Evolutionary conservation across 2,329 filamentous ascomycete species (phyloP).

Genomic region (Pseudogymnoascus sp.): DNA sequence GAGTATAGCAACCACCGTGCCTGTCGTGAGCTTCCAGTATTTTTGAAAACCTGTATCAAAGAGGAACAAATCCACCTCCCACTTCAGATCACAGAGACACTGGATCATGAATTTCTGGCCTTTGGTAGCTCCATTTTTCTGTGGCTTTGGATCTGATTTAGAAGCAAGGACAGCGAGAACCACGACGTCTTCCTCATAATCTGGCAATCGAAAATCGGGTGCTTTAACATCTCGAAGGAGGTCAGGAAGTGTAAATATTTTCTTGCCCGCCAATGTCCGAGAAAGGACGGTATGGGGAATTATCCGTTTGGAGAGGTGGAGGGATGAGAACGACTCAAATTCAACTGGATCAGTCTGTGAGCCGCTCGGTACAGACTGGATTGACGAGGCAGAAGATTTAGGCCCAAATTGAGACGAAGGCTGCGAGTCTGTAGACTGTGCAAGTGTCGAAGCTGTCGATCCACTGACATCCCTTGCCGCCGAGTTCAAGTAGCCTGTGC

Average conservation of each 20-base stretch:
- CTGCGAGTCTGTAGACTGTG: constrained; percentile 4
- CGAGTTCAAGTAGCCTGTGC: constrained; percentile 20
- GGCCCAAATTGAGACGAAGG: constrained; percentile 13
- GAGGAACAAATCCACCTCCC: constrained; percentile 84
- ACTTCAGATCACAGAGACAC: constrained; percentile 78
- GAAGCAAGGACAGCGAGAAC: constrained; percentile 80
- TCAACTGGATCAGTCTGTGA: constrained; percentile 46
- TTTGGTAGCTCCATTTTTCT: constrained; percentile 41
- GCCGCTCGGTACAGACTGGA: constrained; percentile 9
- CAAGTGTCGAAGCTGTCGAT: not conserved
- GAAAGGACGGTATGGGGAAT: constrained; percentile 74
- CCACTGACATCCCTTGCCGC: constrained; percentile 15
- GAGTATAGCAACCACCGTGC: constrained; percentile 85
- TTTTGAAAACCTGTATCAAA: constrained; percentile 85
- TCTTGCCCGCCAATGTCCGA: constrained; percentile 70
- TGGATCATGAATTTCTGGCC: constrained; percentile 84
- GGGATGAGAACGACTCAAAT: constrained; percentile 79
- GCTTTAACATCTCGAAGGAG: constrained; percentile 73
- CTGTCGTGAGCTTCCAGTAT: constrained; percentile 88
- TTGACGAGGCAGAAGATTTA: constrained; percentile 10
- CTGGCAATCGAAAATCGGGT: constrained; percentile 73
- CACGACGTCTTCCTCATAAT: constrained; percentile 79
- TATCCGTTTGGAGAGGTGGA: constrained; percentile 75
- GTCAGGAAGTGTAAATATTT: constrained; percentile 68
- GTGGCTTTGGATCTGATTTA: constrained; percentile 70